Evolutionary conservation across 2,329 filamentous ascomycete genomes (phyloP).

Genomic region (Stagonosporopsis vannaccii): DNA sequence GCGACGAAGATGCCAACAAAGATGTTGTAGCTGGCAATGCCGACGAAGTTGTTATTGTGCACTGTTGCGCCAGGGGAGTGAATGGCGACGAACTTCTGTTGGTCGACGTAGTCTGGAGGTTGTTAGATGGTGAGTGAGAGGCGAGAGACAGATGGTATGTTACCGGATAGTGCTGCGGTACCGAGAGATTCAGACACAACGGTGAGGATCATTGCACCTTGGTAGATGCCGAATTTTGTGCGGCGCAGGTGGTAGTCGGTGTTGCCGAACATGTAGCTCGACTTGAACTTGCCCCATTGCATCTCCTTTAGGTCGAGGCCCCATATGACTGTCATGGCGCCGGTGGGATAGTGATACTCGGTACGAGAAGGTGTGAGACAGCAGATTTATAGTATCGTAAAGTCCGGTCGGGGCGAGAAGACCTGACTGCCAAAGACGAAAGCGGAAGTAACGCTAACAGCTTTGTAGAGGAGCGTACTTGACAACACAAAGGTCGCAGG

Average conservation of each 20-base stretch:
- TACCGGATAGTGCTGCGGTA: slow-evolving; percentile 63
- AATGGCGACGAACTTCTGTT: slow-evolving; percentile 57
- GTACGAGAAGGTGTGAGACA: too few species aligned
- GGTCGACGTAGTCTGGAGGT: slow-evolving; percentile 60
- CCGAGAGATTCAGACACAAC: slow-evolving; percentile 65
- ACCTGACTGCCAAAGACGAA: background rate
- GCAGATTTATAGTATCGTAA: background rate
- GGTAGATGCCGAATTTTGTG: slow-evolving; percentile 67
- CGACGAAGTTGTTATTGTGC: slow-evolving; percentile 64
- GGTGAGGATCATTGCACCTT: slow-evolving; percentile 65
- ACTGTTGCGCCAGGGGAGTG: slow-evolving; percentile 53
- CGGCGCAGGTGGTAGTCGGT: slow-evolving; percentile 62
- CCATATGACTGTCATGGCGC: slow-evolving; percentile 59
- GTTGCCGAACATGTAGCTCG: slow-evolving; percentile 64
- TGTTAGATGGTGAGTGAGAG: background rate
- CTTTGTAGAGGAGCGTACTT: background rate
- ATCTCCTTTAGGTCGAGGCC: slow-evolving; percentile 65
- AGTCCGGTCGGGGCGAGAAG: background rate
- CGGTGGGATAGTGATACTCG: background rate
- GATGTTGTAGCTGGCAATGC: slow-evolving; percentile 65
- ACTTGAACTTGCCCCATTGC: slow-evolving; percentile 65
- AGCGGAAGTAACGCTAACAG: background rate
- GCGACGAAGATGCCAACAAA: slow-evolving; percentile 65
- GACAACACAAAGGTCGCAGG: background rate
- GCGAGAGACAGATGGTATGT: slow-evolving; percentile 7